Evolutionary conservation across 2,329 filamentous ascomycete genomes (phyloP).

Genomic region (Chaetothyriales sp.): DNA sequence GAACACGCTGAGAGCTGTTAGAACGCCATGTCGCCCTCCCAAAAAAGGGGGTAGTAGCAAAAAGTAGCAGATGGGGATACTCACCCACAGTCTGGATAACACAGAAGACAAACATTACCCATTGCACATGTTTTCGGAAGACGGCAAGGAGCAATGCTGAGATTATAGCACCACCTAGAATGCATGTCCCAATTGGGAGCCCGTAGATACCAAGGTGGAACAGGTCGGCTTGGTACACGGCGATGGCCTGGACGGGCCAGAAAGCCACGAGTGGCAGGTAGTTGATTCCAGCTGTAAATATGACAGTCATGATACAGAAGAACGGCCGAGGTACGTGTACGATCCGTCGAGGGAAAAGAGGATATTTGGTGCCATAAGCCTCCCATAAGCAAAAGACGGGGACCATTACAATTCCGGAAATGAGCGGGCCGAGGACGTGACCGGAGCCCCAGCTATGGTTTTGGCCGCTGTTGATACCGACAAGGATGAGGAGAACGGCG

Average conservation of each 20-base stretch:
- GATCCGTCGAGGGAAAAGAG: constrained; percentile 29
- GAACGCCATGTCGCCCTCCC: background rate
- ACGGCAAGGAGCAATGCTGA: constrained; percentile 1
- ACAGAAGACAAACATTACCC: constrained; percentile 3
- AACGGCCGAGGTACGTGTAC: background rate
- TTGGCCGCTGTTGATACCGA: constrained; percentile 20
- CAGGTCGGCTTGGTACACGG: constrained; percentile 1
- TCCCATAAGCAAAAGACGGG: constrained; percentile 26
- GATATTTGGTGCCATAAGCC: constrained; percentile 24
- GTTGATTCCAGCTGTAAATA: constrained; percentile 4
- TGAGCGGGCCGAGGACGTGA: constrained; percentile 25
- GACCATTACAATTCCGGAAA: constrained; percentile 26
- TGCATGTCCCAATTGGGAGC: constrained; percentile 2
- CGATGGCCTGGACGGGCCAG: background rate
- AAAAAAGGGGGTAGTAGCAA: background rate
- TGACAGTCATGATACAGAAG: constrained; percentile 2
- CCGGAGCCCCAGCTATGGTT: constrained; percentile 25
- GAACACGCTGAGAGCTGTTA: constrained; percentile 1
- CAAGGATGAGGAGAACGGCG: constrained; percentile 37
- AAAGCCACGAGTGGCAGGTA: constrained; percentile 4
- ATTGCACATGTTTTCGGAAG: background rate
- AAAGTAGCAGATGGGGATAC: background rate
- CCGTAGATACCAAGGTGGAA: constrained; percentile 2
- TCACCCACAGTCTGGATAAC: constrained; percentile 5
- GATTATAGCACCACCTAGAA: constrained; percentile 3